Evolutionary conservation across 306 rosid genomes (phyloP), one percentile per base, ranked within the genome.

Genomic region (Castanospermum australe): DNA sequence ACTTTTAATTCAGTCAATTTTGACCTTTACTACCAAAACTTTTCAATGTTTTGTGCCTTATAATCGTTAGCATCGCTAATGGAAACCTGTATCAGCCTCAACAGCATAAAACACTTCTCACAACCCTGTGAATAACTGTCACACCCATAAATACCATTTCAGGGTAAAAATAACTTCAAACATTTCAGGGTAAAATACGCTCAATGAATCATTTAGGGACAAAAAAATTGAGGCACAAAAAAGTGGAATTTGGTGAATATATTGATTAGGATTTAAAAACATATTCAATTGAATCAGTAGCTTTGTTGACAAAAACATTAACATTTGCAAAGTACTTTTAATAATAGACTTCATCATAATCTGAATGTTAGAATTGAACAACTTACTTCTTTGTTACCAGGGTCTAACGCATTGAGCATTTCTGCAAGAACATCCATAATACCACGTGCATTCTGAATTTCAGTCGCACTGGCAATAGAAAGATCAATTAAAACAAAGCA

Each of bases 371-470:
- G 47, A 44, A 77, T 24, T 1, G 28, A 62, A 72, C 64, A 69
- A 76, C 81, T 69, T 86, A 96, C 99, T 92, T 96, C 98, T 88
- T 77, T 93, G 81, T 90, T 93, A 75, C 62, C 88, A 75, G 97
- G 98, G 82, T 93, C 97, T 62, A 93, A 8, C 35, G 96, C 99
- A 86, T 24, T 96, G 39, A 93, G 93, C 98, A 96, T 96, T 83
- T 96, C 99, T 7, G 94, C 67, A 73, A 96, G 94, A 76, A 96
- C 98, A 79, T 96, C 99, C 98, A 93, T 87, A 74, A 96, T 90
- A 61, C 98, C 98, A 54, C 94, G 90, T 68, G 97, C 98, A 87
- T 96, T 96, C 88, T 96, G 99, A 84, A 96, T 87, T 93, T 96
- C 99, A 3, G 94, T 68, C 89, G 93, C 75, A 79, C 99, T 96